phyloP scores from a whole-genome alignment of 768 basidiomycete genomes.

The Trametes sanguinea region DNA sequence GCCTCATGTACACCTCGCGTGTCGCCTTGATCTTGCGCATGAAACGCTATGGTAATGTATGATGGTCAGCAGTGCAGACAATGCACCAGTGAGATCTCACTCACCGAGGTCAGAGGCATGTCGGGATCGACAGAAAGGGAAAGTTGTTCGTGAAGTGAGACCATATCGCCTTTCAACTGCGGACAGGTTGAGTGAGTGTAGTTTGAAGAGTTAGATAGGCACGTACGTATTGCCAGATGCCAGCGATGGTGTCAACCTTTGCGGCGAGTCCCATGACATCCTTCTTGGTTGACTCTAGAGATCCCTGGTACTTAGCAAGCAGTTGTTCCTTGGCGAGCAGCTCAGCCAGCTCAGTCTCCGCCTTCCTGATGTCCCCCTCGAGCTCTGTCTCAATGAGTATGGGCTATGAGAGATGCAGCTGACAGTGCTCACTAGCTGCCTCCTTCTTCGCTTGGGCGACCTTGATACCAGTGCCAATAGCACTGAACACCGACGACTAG shows the following conservation, averaged over 20 bases:
- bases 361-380: not conserved
- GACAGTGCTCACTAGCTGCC: not conserved
- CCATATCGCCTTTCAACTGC: not conserved
- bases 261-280: not conserved
- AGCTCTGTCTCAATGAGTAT: not conserved
- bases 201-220: no score
- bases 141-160: not conserved
- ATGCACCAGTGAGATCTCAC: not conserved
- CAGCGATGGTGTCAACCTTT: not conserved
- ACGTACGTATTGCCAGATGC: not conserved
- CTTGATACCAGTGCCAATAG: not conserved
- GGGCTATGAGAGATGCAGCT: not conserved
- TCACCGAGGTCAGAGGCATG: not conserved
- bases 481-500: not conserved
- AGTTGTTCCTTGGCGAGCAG: not conserved
- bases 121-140: not conserved
- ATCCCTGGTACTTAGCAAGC: not conserved
- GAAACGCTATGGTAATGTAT: not conserved
- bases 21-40: not conserved
- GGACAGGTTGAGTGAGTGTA: not conserved
- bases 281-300: not conserved
- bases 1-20: not conserved
- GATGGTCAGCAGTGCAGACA: not conserved
- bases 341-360: not conserved
- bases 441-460: not conserved